These are phyloP conservation scores for Metschnikowia vanudenii DNA, from an alignment of 805 yeast species.

Conservation along the genomic window DNA sequence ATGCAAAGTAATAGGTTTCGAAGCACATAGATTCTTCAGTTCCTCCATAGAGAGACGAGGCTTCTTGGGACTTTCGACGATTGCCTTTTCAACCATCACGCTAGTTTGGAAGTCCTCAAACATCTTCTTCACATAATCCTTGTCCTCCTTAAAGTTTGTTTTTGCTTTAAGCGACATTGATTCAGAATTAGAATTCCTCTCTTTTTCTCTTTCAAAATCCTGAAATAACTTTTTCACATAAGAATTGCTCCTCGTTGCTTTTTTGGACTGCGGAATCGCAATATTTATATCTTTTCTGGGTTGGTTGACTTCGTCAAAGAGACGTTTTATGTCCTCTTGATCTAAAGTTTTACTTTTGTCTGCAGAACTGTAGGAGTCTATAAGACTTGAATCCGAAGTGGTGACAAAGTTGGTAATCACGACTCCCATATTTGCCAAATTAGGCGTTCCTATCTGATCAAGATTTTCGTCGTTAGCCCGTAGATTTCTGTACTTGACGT, in stretches of 20 bases:
- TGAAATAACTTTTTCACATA: slow-evolving; percentile 21
- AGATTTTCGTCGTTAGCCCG: slow-evolving; percentile 19
- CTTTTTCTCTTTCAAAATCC: slow-evolving; percentile 21
- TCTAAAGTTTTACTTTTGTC: not conserved
- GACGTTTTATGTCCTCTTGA: slow-evolving; percentile 12
- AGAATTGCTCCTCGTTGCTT: slow-evolving; percentile 10
- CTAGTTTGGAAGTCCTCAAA: slow-evolving; percentile 20
- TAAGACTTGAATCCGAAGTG: slow-evolving; percentile 33
- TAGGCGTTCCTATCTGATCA: slow-evolving; percentile 30
- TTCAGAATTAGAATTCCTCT: not conserved
- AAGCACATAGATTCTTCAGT: not conserved
- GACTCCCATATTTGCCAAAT: slow-evolving; percentile 51
- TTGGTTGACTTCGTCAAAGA: slow-evolving; percentile 17
- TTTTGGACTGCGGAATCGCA: slow-evolving; percentile 7
- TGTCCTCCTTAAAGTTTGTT: slow-evolving; percentile 21
- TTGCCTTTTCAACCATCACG: slow-evolving; percentile 10
- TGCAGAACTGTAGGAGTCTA: slow-evolving; percentile 28
- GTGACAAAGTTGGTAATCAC: slow-evolving; percentile 54
- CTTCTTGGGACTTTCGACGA: slow-evolving; percentile 9
- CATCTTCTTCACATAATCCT: slow-evolving; percentile 29
- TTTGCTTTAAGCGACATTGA: slow-evolving; percentile 2
- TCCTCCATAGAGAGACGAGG: not conserved
- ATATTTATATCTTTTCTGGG: not conserved
- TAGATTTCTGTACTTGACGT: slow-evolving; percentile 22
- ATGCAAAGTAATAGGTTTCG: not conserved